These are phyloP conservation scores for Colletotrichum salicis DNA, from an alignment of 2,329 filamentous ascomycete genomes.

Conservation along the genomic window DNA sequence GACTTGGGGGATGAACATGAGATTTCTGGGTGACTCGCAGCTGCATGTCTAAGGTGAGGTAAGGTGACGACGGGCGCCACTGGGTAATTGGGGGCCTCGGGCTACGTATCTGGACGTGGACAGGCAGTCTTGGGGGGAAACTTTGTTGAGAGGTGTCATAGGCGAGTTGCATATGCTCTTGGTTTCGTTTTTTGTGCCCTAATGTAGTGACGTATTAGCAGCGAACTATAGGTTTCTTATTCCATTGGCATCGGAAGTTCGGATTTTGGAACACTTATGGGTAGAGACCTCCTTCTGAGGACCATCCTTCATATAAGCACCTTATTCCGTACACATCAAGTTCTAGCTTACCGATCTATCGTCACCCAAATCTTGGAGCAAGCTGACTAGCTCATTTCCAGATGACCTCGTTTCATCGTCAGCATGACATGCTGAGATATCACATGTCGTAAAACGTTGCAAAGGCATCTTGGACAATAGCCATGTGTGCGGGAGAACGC, in stretches of 20 bases:
- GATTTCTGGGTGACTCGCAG: neutral
- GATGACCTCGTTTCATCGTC: neutral
- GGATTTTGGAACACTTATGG: neutral
- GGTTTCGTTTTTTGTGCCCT: neutral
- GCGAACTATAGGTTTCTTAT: neutral
- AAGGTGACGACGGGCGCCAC: neutral
- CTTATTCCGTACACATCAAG: too few relatives aligned
- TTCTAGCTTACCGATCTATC: too few relatives aligned
- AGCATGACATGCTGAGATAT: neutral
- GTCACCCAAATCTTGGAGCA: too few relatives aligned
- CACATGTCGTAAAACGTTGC: neutral
- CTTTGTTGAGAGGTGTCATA: neutral
- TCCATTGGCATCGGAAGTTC: neutral
- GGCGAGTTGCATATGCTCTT: neutral
- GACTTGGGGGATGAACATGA: neutral
- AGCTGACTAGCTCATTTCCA: neutral
- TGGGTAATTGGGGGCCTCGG: neutral
- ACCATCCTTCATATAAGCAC: too few relatives aligned
- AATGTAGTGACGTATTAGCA: neutral
- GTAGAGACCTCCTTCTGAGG: too few relatives aligned
- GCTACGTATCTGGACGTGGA: neutral
- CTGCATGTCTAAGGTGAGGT: constrained; percentile 10
- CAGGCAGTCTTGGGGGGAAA: neutral
- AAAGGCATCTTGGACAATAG: neutral
- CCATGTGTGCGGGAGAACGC: neutral